phyloP scores from a whole-genome alignment of 2,329 filamentous ascomycete species.

The Alternaria sp. region DNA sequence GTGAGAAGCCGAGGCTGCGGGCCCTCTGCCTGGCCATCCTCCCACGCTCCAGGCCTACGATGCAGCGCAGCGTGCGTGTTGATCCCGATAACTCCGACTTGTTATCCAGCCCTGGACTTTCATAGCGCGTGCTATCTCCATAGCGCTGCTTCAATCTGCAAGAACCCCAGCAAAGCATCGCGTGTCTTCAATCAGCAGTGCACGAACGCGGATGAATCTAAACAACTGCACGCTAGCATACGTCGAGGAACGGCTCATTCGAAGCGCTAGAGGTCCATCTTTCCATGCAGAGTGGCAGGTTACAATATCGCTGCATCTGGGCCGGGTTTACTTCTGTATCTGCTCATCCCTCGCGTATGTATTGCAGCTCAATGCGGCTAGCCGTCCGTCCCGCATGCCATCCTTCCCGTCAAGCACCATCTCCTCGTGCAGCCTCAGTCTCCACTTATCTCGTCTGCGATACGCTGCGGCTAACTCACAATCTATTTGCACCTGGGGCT shows the following conservation, averaged over 20 bases:
- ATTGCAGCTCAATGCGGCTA: conserved; percentile 35
- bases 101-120: neutral
- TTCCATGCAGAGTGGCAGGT: neutral
- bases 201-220: neutral
- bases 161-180: conserved; percentile 10
- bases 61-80: neutral
- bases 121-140: conserved; percentile 9
- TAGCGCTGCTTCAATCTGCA: conserved; percentile 6
- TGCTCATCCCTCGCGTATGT: conserved; percentile 18
- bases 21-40: conserved; percentile 1
- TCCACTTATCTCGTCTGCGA: conserved; percentile 2
- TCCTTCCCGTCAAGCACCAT: conserved; percentile 9
- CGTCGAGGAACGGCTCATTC: conserved; percentile 1
- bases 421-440: conserved; percentile 4
- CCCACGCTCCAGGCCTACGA: neutral
- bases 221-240: conserved; percentile 3
- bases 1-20: too few species aligned
- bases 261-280: conserved; percentile 6
- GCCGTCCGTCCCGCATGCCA: conserved; percentile 16
- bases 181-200: conserved; percentile 12
- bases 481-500: conserved; percentile 7
- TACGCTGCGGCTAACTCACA: conserved; percentile 1
- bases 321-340: conserved; percentile 32
- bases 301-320: conserved; percentile 5
- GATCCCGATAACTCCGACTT: neutral